Evolutionary conservation across 2,329 filamentous ascomycete species (phyloP), one percentile per base, ranked within the genome.

Genomic region (Fusarium piperis): DNA sequence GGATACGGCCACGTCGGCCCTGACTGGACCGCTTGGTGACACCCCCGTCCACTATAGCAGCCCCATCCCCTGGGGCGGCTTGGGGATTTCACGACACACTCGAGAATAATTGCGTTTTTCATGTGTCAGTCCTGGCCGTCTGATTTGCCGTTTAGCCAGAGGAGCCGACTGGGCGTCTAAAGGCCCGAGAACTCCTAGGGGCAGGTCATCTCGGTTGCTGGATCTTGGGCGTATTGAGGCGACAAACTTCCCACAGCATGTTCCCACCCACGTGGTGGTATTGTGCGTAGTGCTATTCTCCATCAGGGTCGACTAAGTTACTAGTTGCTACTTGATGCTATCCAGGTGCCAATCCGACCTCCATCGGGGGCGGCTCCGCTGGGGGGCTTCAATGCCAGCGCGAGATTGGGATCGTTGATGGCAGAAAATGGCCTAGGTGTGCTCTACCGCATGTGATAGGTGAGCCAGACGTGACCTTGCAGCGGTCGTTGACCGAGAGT

Each of bases 161-260:
- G 71, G 59, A 75, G 64, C 60, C 60, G 71, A 53, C 57, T 44
- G 64, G 59, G 62, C 46, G 35, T 62, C 56, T 65, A 64, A 70
- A 74, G 65, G 71, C 71, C 64, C 58, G 66, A 70, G 66, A 67
- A 62, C 62, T 61, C 59, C 63, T 65, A 66, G 61, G 64, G 55
- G 65, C 57, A 64, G 46, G 53, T 76, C 72, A 76, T 76, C 59
- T 76, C 72, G 65, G 74, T 66, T 72, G 58, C 33, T 64, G 38
- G 51, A 67, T 59, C 59, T 60, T 20, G 55, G 32, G 36, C 39
- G 48, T 60, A 33, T 39, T 66, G 65, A 67, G 62, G 68, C 65
- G 58, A 52, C 57, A 61, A 51, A 30, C 48, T 41, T 62, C 55
- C 64, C 57, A 70, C 23, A 48, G n/a, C 44, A 63, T 33, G 39